Evolutionary conservation across 306 rosid species (phyloP).

Genomic region (Aeschynomene evenia): DNA sequence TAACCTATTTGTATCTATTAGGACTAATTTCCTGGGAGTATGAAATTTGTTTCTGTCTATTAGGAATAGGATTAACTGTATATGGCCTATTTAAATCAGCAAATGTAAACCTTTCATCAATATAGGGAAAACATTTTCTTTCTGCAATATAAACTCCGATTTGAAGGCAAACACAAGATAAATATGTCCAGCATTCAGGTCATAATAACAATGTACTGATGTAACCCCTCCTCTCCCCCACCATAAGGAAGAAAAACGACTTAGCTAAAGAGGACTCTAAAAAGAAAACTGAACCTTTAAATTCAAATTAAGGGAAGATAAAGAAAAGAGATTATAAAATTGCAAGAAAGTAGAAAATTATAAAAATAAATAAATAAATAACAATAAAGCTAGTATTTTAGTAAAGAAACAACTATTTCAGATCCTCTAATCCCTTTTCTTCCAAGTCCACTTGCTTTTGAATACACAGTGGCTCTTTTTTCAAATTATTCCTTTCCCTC

Average conservation of each 20-base stretch:
- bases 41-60: no score
- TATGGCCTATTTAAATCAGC: no score
- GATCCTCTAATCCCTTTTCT: neutral
- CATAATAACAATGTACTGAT: neutral
- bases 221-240: neutral
- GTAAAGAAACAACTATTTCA: neutral
- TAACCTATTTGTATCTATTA: no score
- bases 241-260: neutral
- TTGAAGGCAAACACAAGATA: neutral
- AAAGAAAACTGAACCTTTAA: neutral
- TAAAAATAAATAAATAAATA: no score
- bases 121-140: no score
- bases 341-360: neutral
- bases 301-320: neutral
- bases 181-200: neutral
- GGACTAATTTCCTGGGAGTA: no score
- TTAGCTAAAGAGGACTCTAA: neutral
- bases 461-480: neutral
- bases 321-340: no score
- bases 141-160: neutral
- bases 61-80: neutral
- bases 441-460: neutral
- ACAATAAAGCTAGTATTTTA: no score
- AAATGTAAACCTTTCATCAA: no score
- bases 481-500: neutral